Conservation (phyloP, 768 basidiomycete species). For the Pleurotus tuber-regium region DNA sequence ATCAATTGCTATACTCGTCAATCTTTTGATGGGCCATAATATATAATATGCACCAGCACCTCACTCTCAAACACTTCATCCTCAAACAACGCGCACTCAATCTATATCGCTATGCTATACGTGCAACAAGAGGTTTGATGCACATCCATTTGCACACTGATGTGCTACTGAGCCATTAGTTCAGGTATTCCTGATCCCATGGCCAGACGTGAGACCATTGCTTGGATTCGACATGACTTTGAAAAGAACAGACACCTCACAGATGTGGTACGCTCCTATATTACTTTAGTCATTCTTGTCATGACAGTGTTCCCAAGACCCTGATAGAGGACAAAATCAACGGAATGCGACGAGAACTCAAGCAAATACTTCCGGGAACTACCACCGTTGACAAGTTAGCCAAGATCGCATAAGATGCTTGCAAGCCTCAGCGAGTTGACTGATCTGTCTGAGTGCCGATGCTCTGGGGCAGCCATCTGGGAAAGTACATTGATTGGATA, state of each 20-base stretch:
- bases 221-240: conserved; percentile 73
- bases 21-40: conserved; percentile 2
- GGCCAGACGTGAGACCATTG: conserved; percentile 62
- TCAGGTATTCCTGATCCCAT: conserved; percentile 61
- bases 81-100: conserved; percentile 57
- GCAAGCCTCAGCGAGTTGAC: too few relatives aligned
- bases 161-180: neutral
- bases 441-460: too few relatives aligned
- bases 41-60: conserved; percentile 17
- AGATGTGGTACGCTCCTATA: conserved; percentile 47
- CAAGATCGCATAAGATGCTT: neutral
- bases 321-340: conserved; percentile 62
- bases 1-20: conserved; percentile 5
- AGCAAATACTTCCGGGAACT: conserved; percentile 48
- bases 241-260: conserved; percentile 56
- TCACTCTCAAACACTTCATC: conserved; percentile 74
- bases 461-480: too few relatives aligned
- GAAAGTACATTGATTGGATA: too few relatives aligned
- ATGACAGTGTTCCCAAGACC: conserved; percentile 31
- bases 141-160: conserved; percentile 2
- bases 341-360: conserved; percentile 56
- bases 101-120: conserved; percentile 67
- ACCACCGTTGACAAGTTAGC: conserved; percentile 5
- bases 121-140: conserved; percentile 59
- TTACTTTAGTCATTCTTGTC: neutral